These are phyloP conservation scores for Phtheirospermum japonicum DNA, from an alignment of 257 asterid species.

Conservation along the genomic window DNA sequence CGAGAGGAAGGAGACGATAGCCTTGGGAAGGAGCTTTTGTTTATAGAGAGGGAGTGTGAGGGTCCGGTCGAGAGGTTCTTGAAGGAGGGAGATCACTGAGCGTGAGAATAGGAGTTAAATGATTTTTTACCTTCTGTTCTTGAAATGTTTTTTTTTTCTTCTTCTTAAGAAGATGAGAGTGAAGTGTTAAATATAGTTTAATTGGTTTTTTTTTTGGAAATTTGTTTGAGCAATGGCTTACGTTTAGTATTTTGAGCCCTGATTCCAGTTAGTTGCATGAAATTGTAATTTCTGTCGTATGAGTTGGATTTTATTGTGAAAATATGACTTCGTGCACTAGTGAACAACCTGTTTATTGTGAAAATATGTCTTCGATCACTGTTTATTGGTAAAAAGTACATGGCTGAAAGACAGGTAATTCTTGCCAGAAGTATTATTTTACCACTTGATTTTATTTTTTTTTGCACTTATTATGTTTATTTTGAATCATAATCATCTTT, in stretches of 20 bases:
- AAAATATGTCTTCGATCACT: too few relatives aligned
- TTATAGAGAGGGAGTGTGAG: conserved; percentile 80
- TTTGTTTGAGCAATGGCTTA: neutral
- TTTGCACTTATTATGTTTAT: neutral
- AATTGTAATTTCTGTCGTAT: neutral
- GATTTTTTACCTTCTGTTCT: conserved; percentile 6
- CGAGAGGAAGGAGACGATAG: conserved; percentile 58
- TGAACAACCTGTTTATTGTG: conserved; percentile 16
- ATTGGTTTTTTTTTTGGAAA: neutral
- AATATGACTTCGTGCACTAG: neutral
- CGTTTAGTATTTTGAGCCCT: too few relatives aligned
- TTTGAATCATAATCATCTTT: neutral
- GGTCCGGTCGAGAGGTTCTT: conserved; percentile 53
- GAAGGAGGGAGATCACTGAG: conserved; percentile 47
- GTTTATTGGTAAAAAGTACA: conserved; percentile 75
- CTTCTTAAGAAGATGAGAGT: neutral
- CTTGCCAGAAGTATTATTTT: conserved; percentile 13
- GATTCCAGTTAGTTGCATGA: too few relatives aligned
- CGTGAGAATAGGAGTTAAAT: conserved; percentile 43
- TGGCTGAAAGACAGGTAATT: conserved; percentile 89
- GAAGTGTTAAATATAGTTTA: neutral
- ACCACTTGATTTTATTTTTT: conserved; percentile 17
- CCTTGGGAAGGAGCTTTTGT: conserved; percentile 77
- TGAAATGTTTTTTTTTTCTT: conserved; percentile 20
- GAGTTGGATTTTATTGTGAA: neutral